Evolutionary conservation across 2,329 filamentous ascomycete species (phyloP).

Genomic region (Teratosphaeria zuluensis): DNA sequence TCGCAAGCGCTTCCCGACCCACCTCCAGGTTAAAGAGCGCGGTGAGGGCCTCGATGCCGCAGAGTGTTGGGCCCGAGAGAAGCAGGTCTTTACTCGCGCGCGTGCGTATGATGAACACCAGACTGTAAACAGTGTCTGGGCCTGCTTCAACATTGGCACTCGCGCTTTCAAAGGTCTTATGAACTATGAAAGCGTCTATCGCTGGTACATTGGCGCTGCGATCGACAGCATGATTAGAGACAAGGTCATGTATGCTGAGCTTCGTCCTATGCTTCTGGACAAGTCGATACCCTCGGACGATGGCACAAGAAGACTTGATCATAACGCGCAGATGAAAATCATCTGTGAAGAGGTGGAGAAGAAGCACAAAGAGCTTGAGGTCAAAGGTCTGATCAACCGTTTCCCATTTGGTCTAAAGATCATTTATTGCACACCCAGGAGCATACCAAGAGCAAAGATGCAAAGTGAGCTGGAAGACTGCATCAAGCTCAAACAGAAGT

Average conservation of each 20-base stretch:
- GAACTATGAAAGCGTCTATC: constrained; percentile 56
- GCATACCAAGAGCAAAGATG: constrained; percentile 43
- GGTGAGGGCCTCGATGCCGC: constrained; percentile 10
- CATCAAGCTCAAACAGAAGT: constrained; percentile 48
- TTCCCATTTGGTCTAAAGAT: constrained; percentile 58
- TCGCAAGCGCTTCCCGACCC: constrained; percentile 30
- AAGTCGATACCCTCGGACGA: constrained; percentile 54
- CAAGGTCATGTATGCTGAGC: constrained; percentile 61
- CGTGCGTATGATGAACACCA: constrained; percentile 14
- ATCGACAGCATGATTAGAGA: constrained; percentile 55
- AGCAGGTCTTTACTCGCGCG: constrained; percentile 18
- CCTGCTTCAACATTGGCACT: constrained; percentile 58
- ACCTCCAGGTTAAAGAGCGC: constrained; percentile 5
- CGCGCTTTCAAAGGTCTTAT: constrained; percentile 64
- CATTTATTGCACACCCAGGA: constrained; percentile 61
- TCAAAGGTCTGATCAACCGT: constrained; percentile 26
- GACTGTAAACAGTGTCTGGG: constrained; percentile 39
- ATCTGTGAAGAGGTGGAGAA: constrained; percentile 46
- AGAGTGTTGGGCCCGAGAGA: constrained; percentile 21
- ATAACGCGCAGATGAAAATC: constrained; percentile 51
- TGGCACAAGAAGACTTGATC: constrained; percentile 43
- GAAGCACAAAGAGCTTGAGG: constrained; percentile 37
- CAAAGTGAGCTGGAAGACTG: constrained; percentile 50
- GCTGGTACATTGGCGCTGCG: constrained; percentile 49
- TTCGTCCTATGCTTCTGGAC: constrained; percentile 59